Percentiles rank a stretch among this genome's conserved stretches.
phyloP scores from a whole-genome alignment of 805 yeast species.

The Danielozyma ontarioensis region DNA sequence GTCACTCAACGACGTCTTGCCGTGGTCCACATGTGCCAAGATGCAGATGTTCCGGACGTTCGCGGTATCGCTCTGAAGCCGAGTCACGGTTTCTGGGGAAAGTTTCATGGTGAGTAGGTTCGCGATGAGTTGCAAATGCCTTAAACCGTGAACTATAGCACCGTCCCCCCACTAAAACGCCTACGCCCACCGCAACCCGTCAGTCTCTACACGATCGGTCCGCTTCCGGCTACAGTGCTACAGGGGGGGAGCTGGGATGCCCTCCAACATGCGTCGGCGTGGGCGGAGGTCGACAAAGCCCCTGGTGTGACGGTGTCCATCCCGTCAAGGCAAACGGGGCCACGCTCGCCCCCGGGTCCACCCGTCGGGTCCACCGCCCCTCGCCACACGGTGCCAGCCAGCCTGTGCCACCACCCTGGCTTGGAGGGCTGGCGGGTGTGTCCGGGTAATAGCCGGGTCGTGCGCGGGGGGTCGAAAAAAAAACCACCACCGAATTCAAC shows the following conservation, averaged over 20 bases:
- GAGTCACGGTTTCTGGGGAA: slow-evolving; percentile 56
- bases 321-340: no score
- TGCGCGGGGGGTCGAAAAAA: not conserved
- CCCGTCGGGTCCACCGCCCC: not conserved
- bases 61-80: slow-evolving; percentile 64
- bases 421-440: not conserved
- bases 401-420: not conserved
- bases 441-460: not conserved
- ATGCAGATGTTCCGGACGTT: slow-evolving; percentile 87
- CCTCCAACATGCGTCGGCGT: not conserved
- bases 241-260: not conserved
- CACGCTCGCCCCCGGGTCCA: not conserved
- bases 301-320: no score
- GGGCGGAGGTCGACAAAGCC: no score
- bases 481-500: not conserved
- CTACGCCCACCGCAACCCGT: not conserved
- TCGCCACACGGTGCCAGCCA: not conserved
- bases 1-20: slow-evolving; percentile 93
- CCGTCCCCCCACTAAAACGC: no score
- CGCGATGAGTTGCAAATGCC: not conserved
- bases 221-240: not conserved
- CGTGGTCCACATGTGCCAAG: slow-evolving; percentile 97
- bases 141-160: no score
- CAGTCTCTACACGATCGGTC: not conserved
- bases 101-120: slow-evolving; percentile 40